phyloP scores from a whole-genome alignment of 805 yeast species.

The Saccharomyces mikatae region DNA sequence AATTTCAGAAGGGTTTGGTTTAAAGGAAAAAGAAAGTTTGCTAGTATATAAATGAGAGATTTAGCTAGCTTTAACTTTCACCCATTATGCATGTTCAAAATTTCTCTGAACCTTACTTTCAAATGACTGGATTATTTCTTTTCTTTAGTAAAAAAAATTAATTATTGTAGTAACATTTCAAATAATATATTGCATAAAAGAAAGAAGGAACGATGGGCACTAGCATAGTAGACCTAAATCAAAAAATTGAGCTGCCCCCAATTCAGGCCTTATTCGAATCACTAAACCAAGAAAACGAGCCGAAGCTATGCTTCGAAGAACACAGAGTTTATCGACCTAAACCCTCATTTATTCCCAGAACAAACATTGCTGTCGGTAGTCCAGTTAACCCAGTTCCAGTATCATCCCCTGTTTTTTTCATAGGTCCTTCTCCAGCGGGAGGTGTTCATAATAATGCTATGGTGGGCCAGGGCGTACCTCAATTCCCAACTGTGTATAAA shows the following conservation, averaged over 20 bases:
- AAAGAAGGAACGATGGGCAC: not conserved
- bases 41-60: not conserved
- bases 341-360: not conserved
- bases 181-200: not conserved
- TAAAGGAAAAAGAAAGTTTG: not conserved
- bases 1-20: not conserved
- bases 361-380: not conserved
- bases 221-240: not conserved
- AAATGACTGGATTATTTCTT: not conserved
- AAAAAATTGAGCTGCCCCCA: slow-evolving; percentile 5
- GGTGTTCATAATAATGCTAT: not conserved
- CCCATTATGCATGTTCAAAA: not conserved
- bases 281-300: not conserved
- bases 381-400: not conserved
- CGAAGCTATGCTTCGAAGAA: not conserved
- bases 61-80: not conserved
- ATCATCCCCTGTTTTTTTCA: not conserved
- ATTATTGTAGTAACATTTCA: not conserved
- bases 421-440: not conserved
- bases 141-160: not conserved
- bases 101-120: not conserved
- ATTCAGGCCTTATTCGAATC: slow-evolving; percentile 7
- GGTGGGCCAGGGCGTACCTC: not conserved
- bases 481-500: not conserved
- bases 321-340: not conserved